Evolutionary conservation across 257 asterid genomes (phyloP).

Genomic region (Hygrophila difformis): DNA sequence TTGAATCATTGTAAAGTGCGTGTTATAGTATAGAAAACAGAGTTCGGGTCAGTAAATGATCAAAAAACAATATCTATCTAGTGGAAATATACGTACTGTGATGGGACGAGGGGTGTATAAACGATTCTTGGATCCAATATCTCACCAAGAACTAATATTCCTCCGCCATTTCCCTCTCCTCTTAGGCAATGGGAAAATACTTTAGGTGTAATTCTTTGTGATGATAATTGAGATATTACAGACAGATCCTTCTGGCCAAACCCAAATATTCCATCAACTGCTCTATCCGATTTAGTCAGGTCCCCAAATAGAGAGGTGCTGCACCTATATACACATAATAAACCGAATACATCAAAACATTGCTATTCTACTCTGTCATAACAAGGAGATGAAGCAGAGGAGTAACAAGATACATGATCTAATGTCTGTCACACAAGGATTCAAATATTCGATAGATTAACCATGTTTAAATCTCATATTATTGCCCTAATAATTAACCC

Average conservation of each 20-base stretch:
- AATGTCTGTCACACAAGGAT: slow-evolving; percentile 1
- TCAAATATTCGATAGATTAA: not conserved
- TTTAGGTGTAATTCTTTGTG: slow-evolving; percentile 69
- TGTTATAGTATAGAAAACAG: slow-evolving; percentile 1
- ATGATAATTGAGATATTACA: slow-evolving; percentile 73
- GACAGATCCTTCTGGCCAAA: slow-evolving; percentile 79
- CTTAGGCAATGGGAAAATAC: slow-evolving; percentile 85
- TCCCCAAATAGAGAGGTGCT: slow-evolving; percentile 75
- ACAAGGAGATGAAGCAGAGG: not conserved
- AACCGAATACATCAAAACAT: not conserved
- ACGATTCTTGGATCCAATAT: slow-evolving; percentile 80
- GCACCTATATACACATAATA: slow-evolving; percentile 49
- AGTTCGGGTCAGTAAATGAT: not conserved
- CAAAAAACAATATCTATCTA: slow-evolving; percentile 10
- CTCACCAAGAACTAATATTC: slow-evolving; percentile 89
- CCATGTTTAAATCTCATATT: not conserved
- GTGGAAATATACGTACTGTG: slow-evolving; percentile 64
- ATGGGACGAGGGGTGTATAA: slow-evolving; percentile 90
- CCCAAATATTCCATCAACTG: slow-evolving; percentile 89
- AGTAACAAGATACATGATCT: not conserved
- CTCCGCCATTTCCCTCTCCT: slow-evolving; percentile 90
- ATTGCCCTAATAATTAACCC: not conserved
- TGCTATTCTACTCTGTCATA: slow-evolving; percentile 3
- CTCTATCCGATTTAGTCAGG: slow-evolving; percentile 73
- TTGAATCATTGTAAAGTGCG: slow-evolving; percentile 5